Conservation (phyloP, 108 stramenopile species). For the Mediolabrus comicus region DNA sequence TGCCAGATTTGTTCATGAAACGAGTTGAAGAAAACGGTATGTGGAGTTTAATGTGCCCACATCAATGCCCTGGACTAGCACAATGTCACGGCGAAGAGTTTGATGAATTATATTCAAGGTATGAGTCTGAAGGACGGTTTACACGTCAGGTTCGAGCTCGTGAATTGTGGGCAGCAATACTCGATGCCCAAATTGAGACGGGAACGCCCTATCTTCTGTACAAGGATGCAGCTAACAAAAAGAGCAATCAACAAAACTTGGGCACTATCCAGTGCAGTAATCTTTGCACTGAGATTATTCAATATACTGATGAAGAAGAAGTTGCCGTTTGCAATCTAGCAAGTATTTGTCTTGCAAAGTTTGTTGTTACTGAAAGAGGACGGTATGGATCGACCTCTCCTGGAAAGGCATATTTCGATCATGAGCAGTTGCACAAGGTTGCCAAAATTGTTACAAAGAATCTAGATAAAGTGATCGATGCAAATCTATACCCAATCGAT, state of each 20-base stretch:
- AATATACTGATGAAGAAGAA: conserved; percentile 93
- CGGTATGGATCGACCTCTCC: conserved; percentile 73
- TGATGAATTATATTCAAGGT: conserved; percentile 80
- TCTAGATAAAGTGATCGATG: conserved; percentile 94
- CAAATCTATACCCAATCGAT: conserved; percentile 89
- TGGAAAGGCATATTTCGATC: conserved; percentile 85
- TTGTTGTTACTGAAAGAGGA: conserved; percentile 74
- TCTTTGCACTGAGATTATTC: conserved; percentile 96
- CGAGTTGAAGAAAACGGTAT: conserved; percentile 89
- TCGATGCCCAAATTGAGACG: conserved; percentile 94
- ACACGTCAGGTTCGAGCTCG: conserved; percentile 79
- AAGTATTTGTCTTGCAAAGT: conserved; percentile 80
- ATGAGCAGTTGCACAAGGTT: conserved; percentile 79
- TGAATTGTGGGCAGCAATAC: conserved; percentile 83
- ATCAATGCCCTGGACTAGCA: conserved; percentile 85
- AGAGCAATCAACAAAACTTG: conserved; percentile 96
- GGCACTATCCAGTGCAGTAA: conserved; percentile 97
- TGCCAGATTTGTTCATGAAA: conserved; percentile 97
- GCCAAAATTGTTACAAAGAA: conserved; percentile 91
- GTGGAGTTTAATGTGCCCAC: conserved; percentile 97
- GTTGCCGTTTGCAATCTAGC: conserved; percentile 97
- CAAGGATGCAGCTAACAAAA: conserved; percentile 95
- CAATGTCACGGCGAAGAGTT: conserved; percentile 90
- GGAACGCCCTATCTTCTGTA: conserved; percentile 98
- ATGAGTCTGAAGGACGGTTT: conserved; percentile 85